Evolutionary conservation across 805 yeast species (phyloP), one percentile per base, ranked within the genome.

Genomic region (Pichia paraexigua): DNA sequence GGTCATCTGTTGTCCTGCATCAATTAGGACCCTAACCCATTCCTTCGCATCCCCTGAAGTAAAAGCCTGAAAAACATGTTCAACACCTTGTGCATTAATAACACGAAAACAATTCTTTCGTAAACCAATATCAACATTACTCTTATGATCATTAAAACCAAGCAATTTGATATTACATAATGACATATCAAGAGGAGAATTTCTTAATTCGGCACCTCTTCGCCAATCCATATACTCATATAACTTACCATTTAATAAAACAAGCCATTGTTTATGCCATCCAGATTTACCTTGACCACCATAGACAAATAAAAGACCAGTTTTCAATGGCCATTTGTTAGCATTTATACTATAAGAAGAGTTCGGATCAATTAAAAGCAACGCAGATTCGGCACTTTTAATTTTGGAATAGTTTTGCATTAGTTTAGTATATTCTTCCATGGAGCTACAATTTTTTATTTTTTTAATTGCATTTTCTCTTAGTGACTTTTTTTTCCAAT

Each of bases 231-330:
- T 75, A 62, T 78, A 88, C 61, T 88, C 94, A 43, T 74, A 72
- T 42, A 89, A 68, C 52, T 74, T 76, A 2, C 92, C 90, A n/a
- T 80, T 78, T 15, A 78, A 75, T 47, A 88, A 70, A 0, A 82
- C 87, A 0, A 89, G 86, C 91, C 95, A 87, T 63, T 85, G 90
- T 60, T 87, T 88, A 64, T 88, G 95, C 97, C 96, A 90, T 3
- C 85, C 84, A 22, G 72, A 77, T 53, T 77, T 78, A 0, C 82
- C 80, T 52, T 78, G 80, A 0, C 84, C 85, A 0, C 83, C 82
- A 39, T 77, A 68, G 2, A 79, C 73, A 59, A 77, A 80, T n/a
- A 82, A 62, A 13, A 80, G 72, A 0, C 85, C 87, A 0, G 69
- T 55, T 52, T 64, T 65, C n/a, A 52, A 46, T 10, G 61, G 43